These are phyloP conservation scores for Laetiporus sulphureus DNA, from an alignment of 1,284 basidiomycete genomes.

Conservation along the genomic window DNA sequence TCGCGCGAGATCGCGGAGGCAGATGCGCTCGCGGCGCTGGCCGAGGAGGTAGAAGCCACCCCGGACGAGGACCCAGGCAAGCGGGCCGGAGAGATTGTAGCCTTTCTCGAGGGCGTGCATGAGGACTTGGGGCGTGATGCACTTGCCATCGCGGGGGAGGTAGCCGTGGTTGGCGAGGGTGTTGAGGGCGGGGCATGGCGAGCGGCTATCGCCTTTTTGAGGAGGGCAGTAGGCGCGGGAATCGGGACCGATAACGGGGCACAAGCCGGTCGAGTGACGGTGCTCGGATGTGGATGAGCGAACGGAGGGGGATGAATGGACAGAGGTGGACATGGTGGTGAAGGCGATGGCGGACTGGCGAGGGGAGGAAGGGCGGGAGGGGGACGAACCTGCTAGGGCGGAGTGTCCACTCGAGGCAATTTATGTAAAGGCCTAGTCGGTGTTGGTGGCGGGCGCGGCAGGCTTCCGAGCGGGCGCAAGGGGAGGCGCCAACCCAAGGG, in stretches of 20 bases:
- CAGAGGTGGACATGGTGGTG: background rate
- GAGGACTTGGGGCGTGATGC: slow-evolving; percentile 18
- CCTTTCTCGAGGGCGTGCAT: slow-evolving; percentile 20
- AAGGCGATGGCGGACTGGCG: background rate
- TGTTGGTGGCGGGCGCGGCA: too few relatives aligned
- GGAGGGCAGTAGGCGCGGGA: slow-evolving; percentile 15
- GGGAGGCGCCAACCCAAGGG: too few relatives aligned
- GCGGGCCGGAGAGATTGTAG: slow-evolving; percentile 21
- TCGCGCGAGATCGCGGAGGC: slow-evolving; percentile 24
- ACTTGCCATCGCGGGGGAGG: slow-evolving; percentile 26
- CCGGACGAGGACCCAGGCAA: slow-evolving; percentile 21
- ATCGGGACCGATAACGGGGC: slow-evolving; percentile 18
- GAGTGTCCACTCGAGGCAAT: too few relatives aligned
- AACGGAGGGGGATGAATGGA: background rate
- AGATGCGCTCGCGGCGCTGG: slow-evolving; percentile 16
- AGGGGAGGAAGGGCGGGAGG: background rate
- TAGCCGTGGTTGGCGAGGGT: slow-evolving; percentile 43
- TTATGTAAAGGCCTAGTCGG: too few relatives aligned
- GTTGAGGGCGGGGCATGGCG: slow-evolving; percentile 45
- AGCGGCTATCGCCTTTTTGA: slow-evolving; percentile 24
- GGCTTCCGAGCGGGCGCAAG: too few relatives aligned
- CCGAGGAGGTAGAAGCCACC: slow-evolving; percentile 23
- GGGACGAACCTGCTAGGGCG: too few relatives aligned
- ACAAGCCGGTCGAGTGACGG: slow-evolving; percentile 2
- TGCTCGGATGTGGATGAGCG: background rate